Conservation (phyloP, 306 rosid species). For the Benincasa hispida region DNA sequence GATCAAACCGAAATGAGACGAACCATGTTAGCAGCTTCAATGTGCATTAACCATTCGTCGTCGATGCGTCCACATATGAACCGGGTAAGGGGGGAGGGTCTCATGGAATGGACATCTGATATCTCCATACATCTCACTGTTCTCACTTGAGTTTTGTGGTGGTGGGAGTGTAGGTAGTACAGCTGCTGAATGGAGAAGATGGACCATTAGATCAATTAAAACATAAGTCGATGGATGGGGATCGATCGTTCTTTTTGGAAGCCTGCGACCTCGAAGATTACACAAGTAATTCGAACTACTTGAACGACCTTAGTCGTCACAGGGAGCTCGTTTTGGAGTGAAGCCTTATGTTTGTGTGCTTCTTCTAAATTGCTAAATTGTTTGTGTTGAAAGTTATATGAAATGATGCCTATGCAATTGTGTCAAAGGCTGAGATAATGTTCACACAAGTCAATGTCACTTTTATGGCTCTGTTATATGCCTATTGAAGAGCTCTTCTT, state of each 20-base stretch:
- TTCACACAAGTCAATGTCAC: neutral
- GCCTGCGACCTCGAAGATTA: constrained; percentile 80
- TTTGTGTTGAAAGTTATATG: neutral
- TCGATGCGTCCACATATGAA: constrained; percentile 66
- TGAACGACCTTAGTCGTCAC: constrained; percentile 72
- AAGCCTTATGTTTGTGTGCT: neutral
- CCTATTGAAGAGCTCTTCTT: neutral
- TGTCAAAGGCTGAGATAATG: neutral
- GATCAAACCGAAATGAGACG: constrained; percentile 52
- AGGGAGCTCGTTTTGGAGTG: constrained; percentile 73
- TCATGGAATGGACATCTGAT: neutral
- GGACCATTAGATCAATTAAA: constrained; percentile 20
- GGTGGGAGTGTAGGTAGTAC: constrained; percentile 29
- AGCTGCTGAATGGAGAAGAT: constrained; percentile 52
- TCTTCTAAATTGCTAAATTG: neutral
- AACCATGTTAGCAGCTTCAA: constrained; percentile 48
- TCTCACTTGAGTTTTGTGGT: neutral
- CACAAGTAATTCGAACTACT: constrained; percentile 57
- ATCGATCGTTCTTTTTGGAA: constrained; percentile 37
- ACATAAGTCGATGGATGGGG: constrained; percentile 11
- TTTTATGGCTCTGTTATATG: neutral
- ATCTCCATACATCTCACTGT: neutral
- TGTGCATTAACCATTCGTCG: constrained; percentile 70
- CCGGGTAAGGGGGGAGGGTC: constrained; percentile 22
- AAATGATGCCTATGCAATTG: neutral